These are phyloP conservation scores for Metschnikowia peoriensis DNA, from an alignment of 805 yeast genomes.

Conservation along the genomic window DNA sequence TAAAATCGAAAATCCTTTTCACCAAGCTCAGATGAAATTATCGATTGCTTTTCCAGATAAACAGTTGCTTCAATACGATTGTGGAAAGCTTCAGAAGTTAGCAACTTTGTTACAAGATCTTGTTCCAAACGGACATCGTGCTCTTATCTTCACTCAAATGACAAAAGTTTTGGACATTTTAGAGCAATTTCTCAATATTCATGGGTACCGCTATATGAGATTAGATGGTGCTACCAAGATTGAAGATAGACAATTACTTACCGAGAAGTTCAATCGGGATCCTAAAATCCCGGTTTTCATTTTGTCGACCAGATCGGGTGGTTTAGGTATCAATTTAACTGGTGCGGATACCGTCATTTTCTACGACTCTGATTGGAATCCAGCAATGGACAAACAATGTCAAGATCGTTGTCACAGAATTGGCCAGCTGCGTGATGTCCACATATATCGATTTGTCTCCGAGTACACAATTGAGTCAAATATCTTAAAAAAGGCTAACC, in stretches of 20 bases:
- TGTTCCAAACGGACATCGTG: constrained; percentile 87
- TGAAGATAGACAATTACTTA: constrained; percentile 91
- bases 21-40: constrained; percentile 77
- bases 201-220: constrained; percentile 92
- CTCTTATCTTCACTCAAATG: constrained; percentile 96
- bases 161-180: constrained; percentile 91
- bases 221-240: constrained; percentile 96
- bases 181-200: constrained; percentile 89
- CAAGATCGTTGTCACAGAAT: constrained; percentile 99
- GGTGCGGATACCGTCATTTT: constrained; percentile 99
- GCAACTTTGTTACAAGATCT: constrained; percentile 74
- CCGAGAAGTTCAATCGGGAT: constrained; percentile 90
- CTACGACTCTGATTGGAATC: constrained; percentile 99
- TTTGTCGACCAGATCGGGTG: constrained; percentile 95
- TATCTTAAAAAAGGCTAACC: constrained; percentile 90
- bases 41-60: constrained; percentile 97
- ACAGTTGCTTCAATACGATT: constrained; percentile 85
- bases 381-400: constrained; percentile 99
- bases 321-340: constrained; percentile 93
- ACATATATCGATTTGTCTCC: constrained; percentile 91
- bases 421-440: constrained; percentile 97
- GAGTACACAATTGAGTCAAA: constrained; percentile 96
- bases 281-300: constrained; percentile 85
- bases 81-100: constrained; percentile 91
- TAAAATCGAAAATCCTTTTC: constrained; percentile 59